Percentiles rank a stretch among this genome's conserved stretches.
These are phyloP conservation scores for Leishmania aethiopica DNA, from an alignment of 208 protist genomes.

Conservation along the genomic window DNA sequence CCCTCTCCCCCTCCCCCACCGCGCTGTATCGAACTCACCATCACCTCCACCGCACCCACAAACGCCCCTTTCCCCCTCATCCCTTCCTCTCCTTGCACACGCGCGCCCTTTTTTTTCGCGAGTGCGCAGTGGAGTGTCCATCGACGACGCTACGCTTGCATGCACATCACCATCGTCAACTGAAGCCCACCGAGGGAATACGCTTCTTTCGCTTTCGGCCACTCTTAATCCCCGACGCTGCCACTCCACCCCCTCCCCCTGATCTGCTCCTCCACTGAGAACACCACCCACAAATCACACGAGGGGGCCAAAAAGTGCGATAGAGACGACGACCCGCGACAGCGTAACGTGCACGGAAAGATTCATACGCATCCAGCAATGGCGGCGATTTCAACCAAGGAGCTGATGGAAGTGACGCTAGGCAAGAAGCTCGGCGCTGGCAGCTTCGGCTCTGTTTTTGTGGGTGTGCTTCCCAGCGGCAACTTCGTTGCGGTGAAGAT, in stretches of 20 bases:
- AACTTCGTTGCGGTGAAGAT: constrained; percentile 91
- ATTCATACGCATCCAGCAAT: constrained; percentile 2
- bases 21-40: constrained; percentile 6
- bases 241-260: background rate
- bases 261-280: background rate
- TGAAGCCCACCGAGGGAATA: background rate
- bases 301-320: background rate
- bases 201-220: background rate
- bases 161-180: too few relatives aligned
- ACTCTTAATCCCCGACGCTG: background rate
- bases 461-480: constrained; percentile 86
- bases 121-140: background rate
- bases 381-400: constrained; percentile 59
- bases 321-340: background rate
- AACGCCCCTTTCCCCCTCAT: too few relatives aligned
- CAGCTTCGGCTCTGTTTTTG: constrained; percentile 89
- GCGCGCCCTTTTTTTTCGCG: background rate
- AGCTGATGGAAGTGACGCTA: constrained; percentile 77
- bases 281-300: background rate
- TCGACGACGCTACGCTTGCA: background rate
- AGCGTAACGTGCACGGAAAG: background rate
- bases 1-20: background rate
- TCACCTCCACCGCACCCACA: background rate
- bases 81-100: background rate
- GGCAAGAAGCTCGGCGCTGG: constrained; percentile 91